Evolutionary conservation across 1,284 basidiomycete species (phyloP).

Genomic region (Pholiota adiposa): DNA sequence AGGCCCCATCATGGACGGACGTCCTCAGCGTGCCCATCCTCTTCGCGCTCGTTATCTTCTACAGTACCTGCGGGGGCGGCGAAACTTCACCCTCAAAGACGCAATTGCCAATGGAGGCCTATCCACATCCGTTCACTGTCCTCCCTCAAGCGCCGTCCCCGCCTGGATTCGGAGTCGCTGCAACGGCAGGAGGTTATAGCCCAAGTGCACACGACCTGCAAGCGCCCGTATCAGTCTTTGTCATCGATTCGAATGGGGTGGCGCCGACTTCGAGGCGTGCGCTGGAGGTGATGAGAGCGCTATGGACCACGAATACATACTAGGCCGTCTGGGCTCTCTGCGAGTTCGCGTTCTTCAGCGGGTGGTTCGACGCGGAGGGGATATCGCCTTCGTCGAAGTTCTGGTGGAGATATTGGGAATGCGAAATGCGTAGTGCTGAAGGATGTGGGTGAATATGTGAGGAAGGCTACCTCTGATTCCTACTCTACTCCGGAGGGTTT

Average conservation of each 20-base stretch:
- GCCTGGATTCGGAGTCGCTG: background rate
- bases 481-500: too few relatives aligned
- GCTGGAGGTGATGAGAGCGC: background rate
- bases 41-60: background rate
- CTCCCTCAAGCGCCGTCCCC: background rate
- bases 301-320: background rate
- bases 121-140: background rate
- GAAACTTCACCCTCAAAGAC: background rate
- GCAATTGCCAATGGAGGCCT: background rate
- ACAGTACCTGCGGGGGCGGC: background rate
- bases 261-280: background rate
- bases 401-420: background rate
- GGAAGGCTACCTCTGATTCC: too few relatives aligned
- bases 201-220: too few relatives aligned
- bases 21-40: background rate
- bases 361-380: background rate
- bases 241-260: background rate
- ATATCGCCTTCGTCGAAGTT: background rate
- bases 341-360: background rate
- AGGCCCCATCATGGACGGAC: background rate
- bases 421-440: background rate
- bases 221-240: background rate
- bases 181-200: too few relatives aligned
- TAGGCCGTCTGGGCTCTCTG: background rate
- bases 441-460: too few relatives aligned